Conservation (phyloP, 768 basidiomycete genomes). For the Cytidiella melzeri region DNA sequence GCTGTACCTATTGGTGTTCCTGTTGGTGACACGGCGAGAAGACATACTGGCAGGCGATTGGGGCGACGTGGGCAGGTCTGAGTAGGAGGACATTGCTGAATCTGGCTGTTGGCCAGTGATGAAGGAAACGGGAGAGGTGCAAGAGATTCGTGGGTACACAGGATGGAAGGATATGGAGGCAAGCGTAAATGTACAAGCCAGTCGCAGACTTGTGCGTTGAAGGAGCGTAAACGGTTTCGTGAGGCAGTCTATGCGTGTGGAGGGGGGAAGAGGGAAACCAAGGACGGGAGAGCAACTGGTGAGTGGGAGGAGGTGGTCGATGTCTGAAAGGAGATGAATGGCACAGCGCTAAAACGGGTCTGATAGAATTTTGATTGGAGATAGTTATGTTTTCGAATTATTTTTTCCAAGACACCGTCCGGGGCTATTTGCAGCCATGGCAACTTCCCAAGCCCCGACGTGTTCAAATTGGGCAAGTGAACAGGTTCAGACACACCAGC, state of each 20-base stretch:
- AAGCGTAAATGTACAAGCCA: conserved; percentile 5
- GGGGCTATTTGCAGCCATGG: too few relatives aligned
- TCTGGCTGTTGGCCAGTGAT: background rate
- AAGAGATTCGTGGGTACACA: conserved; percentile 2
- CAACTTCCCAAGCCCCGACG: too few relatives aligned
- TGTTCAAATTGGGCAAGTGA: too few relatives aligned
- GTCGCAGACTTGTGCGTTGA: conserved; percentile 10
- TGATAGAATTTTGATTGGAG: background rate
- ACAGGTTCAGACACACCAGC: too few relatives aligned
- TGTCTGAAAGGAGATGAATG: conserved; percentile 1
- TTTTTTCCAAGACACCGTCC: too few relatives aligned
- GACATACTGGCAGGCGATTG: conserved; percentile 59
- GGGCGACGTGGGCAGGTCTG: conserved; percentile 23
- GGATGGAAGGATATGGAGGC: background rate
- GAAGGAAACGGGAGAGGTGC: background rate
- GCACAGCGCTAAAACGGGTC: background rate
- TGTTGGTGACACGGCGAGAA: conserved; percentile 74
- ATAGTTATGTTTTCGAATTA: too few relatives aligned
- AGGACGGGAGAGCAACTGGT: background rate
- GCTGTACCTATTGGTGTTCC: conserved; percentile 94
- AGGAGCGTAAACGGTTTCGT: conserved; percentile 14
- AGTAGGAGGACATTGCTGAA: conserved; percentile 21
- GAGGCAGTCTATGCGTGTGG: conserved; percentile 10
- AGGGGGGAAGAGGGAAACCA: background rate
- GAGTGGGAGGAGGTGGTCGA: conserved; percentile 1